Conservation (phyloP, 1,284 basidiomycete species). For the Pyrrhoderma noxium region DNA sequence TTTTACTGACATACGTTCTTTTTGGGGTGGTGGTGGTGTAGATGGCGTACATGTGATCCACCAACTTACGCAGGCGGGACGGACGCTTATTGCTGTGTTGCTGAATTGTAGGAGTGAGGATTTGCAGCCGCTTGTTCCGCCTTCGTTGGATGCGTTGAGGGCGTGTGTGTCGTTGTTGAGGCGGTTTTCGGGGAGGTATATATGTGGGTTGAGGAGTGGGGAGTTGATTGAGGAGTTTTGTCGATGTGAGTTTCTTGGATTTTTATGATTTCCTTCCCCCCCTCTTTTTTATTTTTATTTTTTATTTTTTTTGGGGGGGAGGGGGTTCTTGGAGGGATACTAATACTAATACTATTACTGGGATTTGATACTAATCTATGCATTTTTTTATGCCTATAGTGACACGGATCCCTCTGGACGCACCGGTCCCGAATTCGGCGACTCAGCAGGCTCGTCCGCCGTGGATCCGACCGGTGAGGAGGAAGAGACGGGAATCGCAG, state of each 20-base stretch:
- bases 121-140: slow-evolving; percentile 66
- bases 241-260: slow-evolving; percentile 59
- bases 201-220: slow-evolving; percentile 80
- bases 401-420: slow-evolving; percentile 79
- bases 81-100: slow-evolving; percentile 78
- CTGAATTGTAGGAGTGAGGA: slow-evolving; percentile 69
- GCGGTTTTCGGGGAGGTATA: slow-evolving; percentile 73
- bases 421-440: slow-evolving; percentile 36
- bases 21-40: no score
- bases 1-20: no score
- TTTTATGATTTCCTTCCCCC: not conserved
- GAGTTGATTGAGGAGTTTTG: slow-evolving; percentile 92
- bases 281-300: slow-evolving; percentile 3
- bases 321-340: no score
- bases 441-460: slow-evolving; percentile 53
- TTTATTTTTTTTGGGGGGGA: not conserved
- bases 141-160: slow-evolving; percentile 74
- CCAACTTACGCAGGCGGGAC: slow-evolving; percentile 86
- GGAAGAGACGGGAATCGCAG: slow-evolving; percentile 34
- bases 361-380: slow-evolving; percentile 5
- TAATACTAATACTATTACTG: slow-evolving; percentile 1
- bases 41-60: slow-evolving; percentile 92
- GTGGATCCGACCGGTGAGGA: slow-evolving; percentile 82
- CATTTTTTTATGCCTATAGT: slow-evolving; percentile 39
- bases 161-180: slow-evolving; percentile 78